Conservation (phyloP, 2,329 filamentous ascomycete species). For the Chaetomium sp. region DNA sequence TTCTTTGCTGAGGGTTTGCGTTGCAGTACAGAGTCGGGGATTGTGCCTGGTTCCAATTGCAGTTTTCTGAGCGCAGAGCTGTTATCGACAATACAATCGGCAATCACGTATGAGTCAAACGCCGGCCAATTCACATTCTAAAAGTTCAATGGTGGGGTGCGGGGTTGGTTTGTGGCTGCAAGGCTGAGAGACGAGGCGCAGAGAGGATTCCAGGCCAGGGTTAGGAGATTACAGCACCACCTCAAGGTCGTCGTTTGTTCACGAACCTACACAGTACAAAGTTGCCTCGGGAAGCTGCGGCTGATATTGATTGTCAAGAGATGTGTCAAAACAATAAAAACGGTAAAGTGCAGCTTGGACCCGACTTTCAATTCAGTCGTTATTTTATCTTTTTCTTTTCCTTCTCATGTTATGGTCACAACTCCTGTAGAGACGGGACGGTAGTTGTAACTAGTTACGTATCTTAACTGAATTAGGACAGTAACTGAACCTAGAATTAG, state of each 20-base stretch:
- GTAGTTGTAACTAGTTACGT: too few relatives aligned
- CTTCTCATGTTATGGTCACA: too few relatives aligned
- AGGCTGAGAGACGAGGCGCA: conserved; percentile 26
- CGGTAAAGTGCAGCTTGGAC: too few relatives aligned
- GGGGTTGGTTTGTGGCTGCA: conserved; percentile 27
- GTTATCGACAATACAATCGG: neutral
- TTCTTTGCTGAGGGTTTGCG: neutral
- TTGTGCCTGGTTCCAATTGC: neutral
- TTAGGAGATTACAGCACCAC: neutral
- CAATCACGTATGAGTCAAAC: conserved; percentile 27
- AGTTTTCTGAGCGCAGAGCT: neutral
- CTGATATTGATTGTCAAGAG: too few relatives aligned
- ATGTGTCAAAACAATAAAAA: too few relatives aligned
- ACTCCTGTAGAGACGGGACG: too few relatives aligned
- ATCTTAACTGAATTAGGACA: too few relatives aligned
- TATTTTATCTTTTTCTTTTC: too few relatives aligned
- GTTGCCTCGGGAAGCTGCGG: neutral
- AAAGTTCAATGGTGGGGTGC: conserved; percentile 27
- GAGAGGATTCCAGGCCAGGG: neutral
- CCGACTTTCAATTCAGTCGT: too few relatives aligned
- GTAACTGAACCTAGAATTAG: too few relatives aligned
- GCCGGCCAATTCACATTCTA: conserved; percentile 13
- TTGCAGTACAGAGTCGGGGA: neutral
- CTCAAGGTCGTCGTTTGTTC: neutral
- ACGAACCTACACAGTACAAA: too few relatives aligned